These are phyloP conservation scores for Hansenula lynferdii DNA, from an alignment of 1,139 yeast genomes.

Conservation along the genomic window DNA sequence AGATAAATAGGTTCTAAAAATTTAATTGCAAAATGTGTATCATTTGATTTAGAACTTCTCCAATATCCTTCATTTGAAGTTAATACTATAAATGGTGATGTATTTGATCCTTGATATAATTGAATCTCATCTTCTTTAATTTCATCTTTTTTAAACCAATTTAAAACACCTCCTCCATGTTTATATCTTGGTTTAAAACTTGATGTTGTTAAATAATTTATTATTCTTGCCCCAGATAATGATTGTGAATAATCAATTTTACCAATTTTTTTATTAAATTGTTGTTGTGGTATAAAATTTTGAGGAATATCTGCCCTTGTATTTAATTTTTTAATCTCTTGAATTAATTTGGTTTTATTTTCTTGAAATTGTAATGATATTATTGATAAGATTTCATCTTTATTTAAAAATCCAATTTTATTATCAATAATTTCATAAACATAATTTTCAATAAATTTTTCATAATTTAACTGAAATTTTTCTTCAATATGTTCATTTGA, in stretches of 20 bases:
- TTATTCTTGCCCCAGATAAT: conserved; percentile 20
- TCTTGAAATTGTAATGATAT: conserved; percentile 18
- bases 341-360: conserved; percentile 15
- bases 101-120: neutral
- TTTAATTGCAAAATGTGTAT: conserved; percentile 28
- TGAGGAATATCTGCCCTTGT: neutral
- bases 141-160: too few species aligned
- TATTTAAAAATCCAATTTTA: conserved; percentile 18
- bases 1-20: conserved; percentile 30
- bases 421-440: conserved; percentile 11
- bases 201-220: conserved; percentile 19
- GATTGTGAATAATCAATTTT: conserved; percentile 18
- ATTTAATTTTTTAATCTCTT: conserved; percentile 16
- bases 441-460: conserved; percentile 12
- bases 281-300: neutral
- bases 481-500: conserved; percentile 2
- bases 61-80: conserved; percentile 24
- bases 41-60: conserved; percentile 23
- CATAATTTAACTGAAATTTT: conserved; percentile 12
- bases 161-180: too few species aligned
- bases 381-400: conserved; percentile 16
- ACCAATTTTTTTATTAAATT: neutral
- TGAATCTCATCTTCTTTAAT: conserved; percentile 3
- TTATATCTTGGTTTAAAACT: conserved; percentile 15
- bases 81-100: conserved; percentile 18